These are phyloP conservation scores for Phlebiopsis flavidoalba DNA, from an alignment of 768 basidiomycete species.

Conservation along the genomic window DNA sequence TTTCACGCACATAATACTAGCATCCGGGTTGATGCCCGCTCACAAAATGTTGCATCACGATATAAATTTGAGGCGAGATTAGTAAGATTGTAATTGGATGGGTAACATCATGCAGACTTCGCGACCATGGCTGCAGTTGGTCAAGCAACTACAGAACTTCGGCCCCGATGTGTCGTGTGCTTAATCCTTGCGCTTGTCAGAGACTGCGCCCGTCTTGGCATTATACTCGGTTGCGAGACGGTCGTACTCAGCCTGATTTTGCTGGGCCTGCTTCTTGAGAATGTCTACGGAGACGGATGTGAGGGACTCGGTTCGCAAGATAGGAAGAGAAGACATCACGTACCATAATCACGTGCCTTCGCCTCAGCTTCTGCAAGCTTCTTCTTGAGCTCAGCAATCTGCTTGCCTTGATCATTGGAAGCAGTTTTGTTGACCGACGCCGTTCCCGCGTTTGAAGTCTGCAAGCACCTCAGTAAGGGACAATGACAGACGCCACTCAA, in stretches of 20 bases:
- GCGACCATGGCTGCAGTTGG: too few relatives aligned
- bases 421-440: conserved; percentile 26
- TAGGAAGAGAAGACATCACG: not conserved
- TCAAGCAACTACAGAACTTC: not conserved
- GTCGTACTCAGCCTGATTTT: conserved; percentile 78
- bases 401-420: conserved; percentile 39
- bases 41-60: too few relatives aligned
- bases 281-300: conserved; percentile 42
- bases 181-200: conserved; percentile 65
- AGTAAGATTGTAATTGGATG: too few relatives aligned
- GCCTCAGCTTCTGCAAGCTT: conserved; percentile 53
- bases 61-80: too few relatives aligned
- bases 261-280: conserved; percentile 75
- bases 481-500: not conserved
- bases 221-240: conserved; percentile 77
- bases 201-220: conserved; percentile 53
- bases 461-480: not conserved
- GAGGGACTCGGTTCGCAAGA: not conserved
- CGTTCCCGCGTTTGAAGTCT: conserved; percentile 34
- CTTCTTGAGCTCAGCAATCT: conserved; percentile 65
- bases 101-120: too few relatives aligned
- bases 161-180: not conserved
- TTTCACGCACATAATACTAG: too few relatives aligned
- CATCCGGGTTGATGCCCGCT: too few relatives aligned
- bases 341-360: conserved; percentile 49